Conservation (phyloP, 73 alveolate genomes). For the Diophrys sp. region DNA sequence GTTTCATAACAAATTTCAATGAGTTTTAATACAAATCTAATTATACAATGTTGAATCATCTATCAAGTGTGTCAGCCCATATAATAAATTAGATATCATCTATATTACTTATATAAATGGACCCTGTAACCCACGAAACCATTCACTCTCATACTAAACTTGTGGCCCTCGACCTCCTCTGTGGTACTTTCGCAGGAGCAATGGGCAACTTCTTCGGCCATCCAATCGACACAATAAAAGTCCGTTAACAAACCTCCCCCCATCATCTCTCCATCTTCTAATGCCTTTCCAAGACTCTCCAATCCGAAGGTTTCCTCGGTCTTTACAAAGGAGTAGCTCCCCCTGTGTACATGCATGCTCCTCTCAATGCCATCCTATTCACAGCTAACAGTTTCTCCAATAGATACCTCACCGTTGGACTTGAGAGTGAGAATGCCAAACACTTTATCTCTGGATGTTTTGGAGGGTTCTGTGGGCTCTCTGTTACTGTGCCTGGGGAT, state of each 20-base stretch:
- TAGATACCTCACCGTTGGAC: slow-evolving; percentile 11
- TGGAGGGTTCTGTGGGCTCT: slow-evolving; percentile 36
- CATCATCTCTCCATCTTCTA: slow-evolving; percentile 1
- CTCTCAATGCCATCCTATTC: slow-evolving; percentile 21
- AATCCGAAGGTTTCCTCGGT: slow-evolving; percentile 48
- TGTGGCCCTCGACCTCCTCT: no score
- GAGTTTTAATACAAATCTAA: no score
- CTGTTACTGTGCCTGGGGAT: slow-evolving; percentile 41
- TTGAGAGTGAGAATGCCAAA: slow-evolving; percentile 3
- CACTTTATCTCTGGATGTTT: slow-evolving; percentile 41
- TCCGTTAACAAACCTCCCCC: slow-evolving; percentile 23
- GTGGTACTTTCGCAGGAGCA: slow-evolving; percentile 29
- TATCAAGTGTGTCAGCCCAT: no score
- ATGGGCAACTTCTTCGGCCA: slow-evolving; percentile 37
- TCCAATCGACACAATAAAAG: slow-evolving; percentile 58
- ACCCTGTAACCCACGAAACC: no score
- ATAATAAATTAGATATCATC: no score
- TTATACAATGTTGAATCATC: no score
- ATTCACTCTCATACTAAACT: no score
- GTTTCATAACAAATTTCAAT: no score
- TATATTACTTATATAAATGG: no score
- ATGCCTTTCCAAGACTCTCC: slow-evolving; percentile 13
- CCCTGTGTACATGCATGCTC: slow-evolving; percentile 23
- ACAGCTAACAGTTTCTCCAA: slow-evolving; percentile 18
- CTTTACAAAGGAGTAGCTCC: slow-evolving; percentile 47